These are phyloP conservation scores for Sporopachydermia quercuum DNA, from an alignment of 805 yeast species.

Conservation along the genomic window DNA sequence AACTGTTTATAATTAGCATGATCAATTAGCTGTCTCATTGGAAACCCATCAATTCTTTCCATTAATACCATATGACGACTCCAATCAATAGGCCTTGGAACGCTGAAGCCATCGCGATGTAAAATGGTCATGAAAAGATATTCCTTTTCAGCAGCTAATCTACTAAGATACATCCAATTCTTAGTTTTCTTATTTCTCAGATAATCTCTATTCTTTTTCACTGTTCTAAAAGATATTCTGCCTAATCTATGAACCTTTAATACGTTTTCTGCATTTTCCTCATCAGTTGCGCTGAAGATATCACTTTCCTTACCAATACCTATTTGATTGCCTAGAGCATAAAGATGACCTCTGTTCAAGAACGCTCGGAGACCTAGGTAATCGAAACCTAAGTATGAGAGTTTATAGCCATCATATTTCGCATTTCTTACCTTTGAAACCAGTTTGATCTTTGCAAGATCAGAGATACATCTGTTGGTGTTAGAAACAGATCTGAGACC, in stretches of 20 bases:
- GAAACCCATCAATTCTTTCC: constrained; percentile 83
- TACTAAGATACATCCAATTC: constrained; percentile 86
- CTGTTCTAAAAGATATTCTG: constrained; percentile 82
- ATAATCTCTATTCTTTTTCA: constrained; percentile 88
- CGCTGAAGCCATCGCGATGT: constrained; percentile 60
- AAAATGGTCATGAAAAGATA: constrained; percentile 74
- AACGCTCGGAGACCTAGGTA: constrained; percentile 80
- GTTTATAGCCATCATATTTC: constrained; percentile 84
- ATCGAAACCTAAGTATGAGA: constrained; percentile 84
- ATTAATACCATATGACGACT: constrained; percentile 87
- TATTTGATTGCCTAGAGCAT: constrained; percentile 71
- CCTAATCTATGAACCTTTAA: constrained; percentile 89
- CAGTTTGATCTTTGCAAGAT: constrained; percentile 73
- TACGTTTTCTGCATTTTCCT: constrained; percentile 50
- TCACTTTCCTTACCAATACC: constrained; percentile 98
- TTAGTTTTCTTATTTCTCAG: constrained; percentile 54
- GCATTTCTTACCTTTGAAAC: constrained; percentile 75
- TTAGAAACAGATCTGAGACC: constrained; percentile 63
- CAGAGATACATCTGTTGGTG: constrained; percentile 66
- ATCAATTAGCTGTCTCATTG: constrained; percentile 70
- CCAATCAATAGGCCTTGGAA: constrained; percentile 80
- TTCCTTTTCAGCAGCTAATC: constrained; percentile 87
- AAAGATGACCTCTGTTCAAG: constrained; percentile 56
- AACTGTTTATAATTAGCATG: constrained; percentile 56
- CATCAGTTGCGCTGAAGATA: constrained; percentile 68